Evolutionary conservation across 805 yeast species (phyloP).

Genomic region (Grigorovia jiainica): DNA sequence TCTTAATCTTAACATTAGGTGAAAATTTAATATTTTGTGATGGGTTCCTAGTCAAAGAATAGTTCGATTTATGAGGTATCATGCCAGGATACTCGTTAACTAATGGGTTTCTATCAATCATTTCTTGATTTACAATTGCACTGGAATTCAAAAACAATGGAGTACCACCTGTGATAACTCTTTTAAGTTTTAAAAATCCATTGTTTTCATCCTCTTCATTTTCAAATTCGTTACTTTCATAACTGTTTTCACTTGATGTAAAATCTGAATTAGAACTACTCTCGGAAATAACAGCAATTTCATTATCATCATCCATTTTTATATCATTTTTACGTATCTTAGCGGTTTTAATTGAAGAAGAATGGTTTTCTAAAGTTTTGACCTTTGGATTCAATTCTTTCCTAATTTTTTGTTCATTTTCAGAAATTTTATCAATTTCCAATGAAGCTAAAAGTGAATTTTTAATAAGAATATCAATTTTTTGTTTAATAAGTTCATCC

Average conservation of each 20-base stretch:
- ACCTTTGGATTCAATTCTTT: not conserved
- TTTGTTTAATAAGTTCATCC: slow-evolving; percentile 5
- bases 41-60: not conserved
- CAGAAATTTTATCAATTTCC: slow-evolving; percentile 17
- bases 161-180: slow-evolving; percentile 20
- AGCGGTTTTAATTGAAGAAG: too few relatives aligned
- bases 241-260: too few relatives aligned
- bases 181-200: slow-evolving; percentile 16
- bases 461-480: slow-evolving; percentile 15
- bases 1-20: slow-evolving; percentile 13
- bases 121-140: too few relatives aligned
- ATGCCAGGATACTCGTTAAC: too few relatives aligned
- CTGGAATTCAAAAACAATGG: slow-evolving; percentile 2
- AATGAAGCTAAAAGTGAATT: slow-evolving; percentile 16
- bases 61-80: too few relatives aligned
- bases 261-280: too few relatives aligned
- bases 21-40: slow-evolving; percentile 16
- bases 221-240: too few relatives aligned
- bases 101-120: too few relatives aligned
- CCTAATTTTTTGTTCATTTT: slow-evolving; percentile 6
- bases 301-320: slow-evolving; percentile 1
- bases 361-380: too few relatives aligned
- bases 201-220: slow-evolving; percentile 2
- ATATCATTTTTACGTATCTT: too few relatives aligned
- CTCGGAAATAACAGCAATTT: not conserved